Evolutionary conservation across 805 yeast species (phyloP), one percentile per base, ranked within the genome.

Genomic region (Candida stauntonica): DNA sequence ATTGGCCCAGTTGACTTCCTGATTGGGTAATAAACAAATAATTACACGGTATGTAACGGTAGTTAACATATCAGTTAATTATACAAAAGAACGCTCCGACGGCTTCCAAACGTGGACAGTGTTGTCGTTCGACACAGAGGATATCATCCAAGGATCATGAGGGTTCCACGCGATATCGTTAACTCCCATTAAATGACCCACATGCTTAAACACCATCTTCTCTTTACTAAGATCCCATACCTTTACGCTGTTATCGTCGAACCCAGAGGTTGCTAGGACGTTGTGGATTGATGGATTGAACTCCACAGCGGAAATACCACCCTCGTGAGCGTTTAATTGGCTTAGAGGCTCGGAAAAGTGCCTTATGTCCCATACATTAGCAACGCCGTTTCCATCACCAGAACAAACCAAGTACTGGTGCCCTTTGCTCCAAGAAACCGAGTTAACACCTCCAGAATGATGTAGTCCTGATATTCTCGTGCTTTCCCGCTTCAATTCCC

Each of bases 101-200:
- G 96, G 95, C 51, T 72, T 76, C 95, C 95, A 89, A 3, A 88
- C 60, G 45, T 89, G 96, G n/a, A 88, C 63, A 1, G 89, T 75
- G 55, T 89, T 89, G 54, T 89, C 96, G 51, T 83, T 87, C 0
- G 86, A 77, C 5, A 84, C 91, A 52, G 87, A 79, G 4, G 86
- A 80, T 26, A 87, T 46, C 72, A 81, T 68, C 75, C 81, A 75
- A 4, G 77, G 75, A 40, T 77, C 84, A 42, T 78, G 78, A 0
- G 77, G 73, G 40, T 85, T 83, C 97, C 97, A 89, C 24, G 77
- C 72, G 20, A 87, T 62, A 51, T 88, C 97, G 47, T 82, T 84
- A 3, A 89, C 86, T 4, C 91, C 88, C n/a, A 82, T 66, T 73
- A 81, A 72, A 58, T 89, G 98, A 0, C 97, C 97, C 4, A 79